These are phyloP conservation scores for Arabis hirsuta DNA, from an alignment of 345 rosid genomes.

Conservation along the genomic window DNA sequence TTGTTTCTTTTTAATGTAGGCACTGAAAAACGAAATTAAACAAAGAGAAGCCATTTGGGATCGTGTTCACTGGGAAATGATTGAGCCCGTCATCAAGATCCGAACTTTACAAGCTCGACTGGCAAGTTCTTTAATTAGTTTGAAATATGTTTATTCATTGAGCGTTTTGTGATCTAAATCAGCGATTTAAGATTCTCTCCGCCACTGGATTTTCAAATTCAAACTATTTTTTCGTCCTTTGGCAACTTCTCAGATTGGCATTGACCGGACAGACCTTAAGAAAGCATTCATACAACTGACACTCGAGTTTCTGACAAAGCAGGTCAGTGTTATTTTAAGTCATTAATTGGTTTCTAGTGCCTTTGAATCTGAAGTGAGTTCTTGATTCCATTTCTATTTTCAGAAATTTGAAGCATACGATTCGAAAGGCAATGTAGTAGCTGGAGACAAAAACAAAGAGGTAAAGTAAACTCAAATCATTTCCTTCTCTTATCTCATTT, in stretches of 20 bases:
- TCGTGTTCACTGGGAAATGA: conserved; percentile 81
- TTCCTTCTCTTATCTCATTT: conserved; percentile 1
- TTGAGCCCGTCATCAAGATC: conserved; percentile 82
- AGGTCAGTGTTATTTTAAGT: conserved; percentile 54
- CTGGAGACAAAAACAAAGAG: conserved; percentile 89
- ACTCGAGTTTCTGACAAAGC: conserved; percentile 81
- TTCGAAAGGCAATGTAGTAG: conserved; percentile 68
- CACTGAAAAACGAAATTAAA: conserved; percentile 85
- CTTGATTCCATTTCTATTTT: conserved; percentile 32
- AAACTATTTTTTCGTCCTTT: conserved; percentile 17
- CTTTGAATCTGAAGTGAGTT: conserved; percentile 16
- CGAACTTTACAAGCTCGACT: conserved; percentile 90
- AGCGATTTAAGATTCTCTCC: background rate
- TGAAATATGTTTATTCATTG: background rate
- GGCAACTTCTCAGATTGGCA: conserved; percentile 67
- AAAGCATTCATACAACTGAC: conserved; percentile 87
- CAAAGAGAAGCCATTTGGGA: conserved; percentile 79
- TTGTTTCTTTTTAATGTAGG: conserved; percentile 48
- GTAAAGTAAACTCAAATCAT: conserved; percentile 42
- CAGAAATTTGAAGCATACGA: conserved; percentile 98
- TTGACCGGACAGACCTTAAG: conserved; percentile 67
- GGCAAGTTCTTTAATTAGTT: conserved; percentile 53
- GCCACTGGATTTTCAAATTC: background rate
- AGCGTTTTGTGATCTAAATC: conserved; percentile 2
- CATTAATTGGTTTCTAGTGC: conserved; percentile 15